Evolutionary conservation across 345 rosid genomes (phyloP), one percentile per base, ranked within the genome.

Genomic region (Citrus sp.): DNA sequence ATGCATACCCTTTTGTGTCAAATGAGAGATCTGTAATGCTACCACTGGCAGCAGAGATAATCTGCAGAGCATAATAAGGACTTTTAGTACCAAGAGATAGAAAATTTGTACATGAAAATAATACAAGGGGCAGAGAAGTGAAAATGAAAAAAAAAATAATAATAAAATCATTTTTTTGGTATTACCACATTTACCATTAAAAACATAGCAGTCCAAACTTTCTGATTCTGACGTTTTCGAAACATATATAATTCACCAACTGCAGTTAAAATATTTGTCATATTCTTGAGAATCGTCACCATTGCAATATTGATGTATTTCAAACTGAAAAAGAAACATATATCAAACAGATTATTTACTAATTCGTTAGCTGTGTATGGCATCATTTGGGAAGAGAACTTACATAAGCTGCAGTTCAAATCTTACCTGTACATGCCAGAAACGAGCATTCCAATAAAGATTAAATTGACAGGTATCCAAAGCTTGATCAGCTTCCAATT

Each of bases 241-340:
- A 93, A 95, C 73, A 95, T 85, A 81, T 93, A 95, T 5, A 92
- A 62, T 78, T 95, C 99, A 46, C 99, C 99, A 13, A 89, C 72
- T 60, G 98, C 99, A 22, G 99, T 93, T 72, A 95, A 78, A 78
- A 95, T 93, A 85, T 95, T 95, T 16, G 99, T 89, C 78, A 92
- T 87, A 80, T 95, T 95, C 96, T 95, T 95, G 90, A 95, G 84
- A 79, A 93, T 85, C 77, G 99, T 95, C 79, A 95, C 98, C 99
- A 95, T 95, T 78, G 99, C 98, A 24, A 95, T 87, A 70, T 93
- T 95, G 66, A 92, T 93, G 88, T 90, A 85, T 81, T 89, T 95
- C 91, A 95, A 87, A 82, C 98, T 95, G 95, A 80, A 90, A 46
- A 85, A n/a, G 67, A 71, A 76, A 61, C 67, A 73, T 19, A 42